Conservation (phyloP, 768 basidiomycete species). For the Suillus placidus region DNA sequence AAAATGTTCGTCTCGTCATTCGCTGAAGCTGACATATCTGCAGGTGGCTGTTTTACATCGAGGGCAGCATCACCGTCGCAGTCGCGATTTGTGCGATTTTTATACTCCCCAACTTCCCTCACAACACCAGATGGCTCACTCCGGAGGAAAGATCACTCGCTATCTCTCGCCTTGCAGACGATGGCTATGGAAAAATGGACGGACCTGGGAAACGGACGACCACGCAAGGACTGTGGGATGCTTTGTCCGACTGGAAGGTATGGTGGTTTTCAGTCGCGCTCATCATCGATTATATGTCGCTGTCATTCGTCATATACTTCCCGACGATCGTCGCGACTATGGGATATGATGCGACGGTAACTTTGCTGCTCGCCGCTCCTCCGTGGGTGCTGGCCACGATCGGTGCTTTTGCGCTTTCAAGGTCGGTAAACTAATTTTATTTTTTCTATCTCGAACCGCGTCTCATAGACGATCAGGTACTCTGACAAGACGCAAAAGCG, state of each 20-base stretch:
- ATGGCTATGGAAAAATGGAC: constrained; percentile 19
- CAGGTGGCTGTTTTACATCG: constrained; percentile 32
- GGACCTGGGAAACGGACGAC: constrained; percentile 4
- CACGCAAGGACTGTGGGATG: constrained; percentile 37
- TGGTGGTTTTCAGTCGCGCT: constrained; percentile 37
- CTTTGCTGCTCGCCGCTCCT: constrained; percentile 43
- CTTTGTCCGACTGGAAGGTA: constrained; percentile 44
- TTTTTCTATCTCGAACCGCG: neutral
- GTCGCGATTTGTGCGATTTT: constrained; percentile 37
- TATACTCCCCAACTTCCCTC: constrained; percentile 42
- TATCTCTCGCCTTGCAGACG: constrained; percentile 33
- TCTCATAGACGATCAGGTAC: constrained; percentile 42
- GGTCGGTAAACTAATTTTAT: neutral
- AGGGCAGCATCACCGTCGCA: constrained; percentile 35
- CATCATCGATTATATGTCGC: constrained; percentile 14
- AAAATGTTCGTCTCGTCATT: neutral
- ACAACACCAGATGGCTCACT: constrained; percentile 35
- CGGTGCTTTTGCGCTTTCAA: constrained; percentile 29
- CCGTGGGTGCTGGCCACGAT: constrained; percentile 38
- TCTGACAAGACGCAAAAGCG: constrained; percentile 70
- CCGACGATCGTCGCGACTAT: constrained; percentile 28
- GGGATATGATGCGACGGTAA: constrained; percentile 38
- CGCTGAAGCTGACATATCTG: neutral
- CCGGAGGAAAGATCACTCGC: constrained; percentile 35
- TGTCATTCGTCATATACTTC: constrained; percentile 28